Evolutionary conservation across 805 yeast genomes (phyloP).

Genomic region (Saturnispora sanitii): DNA sequence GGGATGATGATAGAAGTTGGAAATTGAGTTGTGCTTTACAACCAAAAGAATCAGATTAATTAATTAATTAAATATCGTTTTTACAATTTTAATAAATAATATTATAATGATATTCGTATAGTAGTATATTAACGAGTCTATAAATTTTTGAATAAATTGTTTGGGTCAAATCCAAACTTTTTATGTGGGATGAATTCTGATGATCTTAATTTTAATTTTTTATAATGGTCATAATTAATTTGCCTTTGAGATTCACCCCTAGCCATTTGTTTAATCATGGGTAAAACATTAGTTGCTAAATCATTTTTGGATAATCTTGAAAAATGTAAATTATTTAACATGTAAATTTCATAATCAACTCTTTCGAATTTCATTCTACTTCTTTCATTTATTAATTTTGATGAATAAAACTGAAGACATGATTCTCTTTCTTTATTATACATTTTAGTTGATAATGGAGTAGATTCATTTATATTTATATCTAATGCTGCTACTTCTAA

Average conservation of each 20-base stretch:
- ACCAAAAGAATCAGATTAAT: constrained; percentile 22
- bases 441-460: neutral
- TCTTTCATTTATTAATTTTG: constrained; percentile 19
- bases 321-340: constrained; percentile 19
- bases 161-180: constrained; percentile 10
- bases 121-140: no score
- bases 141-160: constrained; percentile 6
- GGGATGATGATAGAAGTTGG: constrained; percentile 65
- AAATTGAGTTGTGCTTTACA: constrained; percentile 54
- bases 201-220: no score
- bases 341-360: constrained; percentile 16
- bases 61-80: neutral
- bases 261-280: constrained; percentile 25
- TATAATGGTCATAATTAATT: neutral
- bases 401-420: constrained; percentile 21
- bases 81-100: neutral
- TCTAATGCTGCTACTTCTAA: neutral
- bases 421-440: constrained; percentile 3
- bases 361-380: constrained; percentile 17
- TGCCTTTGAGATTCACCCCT: constrained; percentile 13
- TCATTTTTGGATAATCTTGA: constrained; percentile 11
- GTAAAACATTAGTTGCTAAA: constrained; percentile 19
- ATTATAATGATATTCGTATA: no score
- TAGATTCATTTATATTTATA: neutral
- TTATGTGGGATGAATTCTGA: constrained; percentile 1